Percentiles rank a stretch among this genome's conserved stretches.
These are phyloP conservation scores for Vaccinium vitisidaea DNA, from an alignment of 148 eudicot species.

Conservation along the genomic window DNA sequence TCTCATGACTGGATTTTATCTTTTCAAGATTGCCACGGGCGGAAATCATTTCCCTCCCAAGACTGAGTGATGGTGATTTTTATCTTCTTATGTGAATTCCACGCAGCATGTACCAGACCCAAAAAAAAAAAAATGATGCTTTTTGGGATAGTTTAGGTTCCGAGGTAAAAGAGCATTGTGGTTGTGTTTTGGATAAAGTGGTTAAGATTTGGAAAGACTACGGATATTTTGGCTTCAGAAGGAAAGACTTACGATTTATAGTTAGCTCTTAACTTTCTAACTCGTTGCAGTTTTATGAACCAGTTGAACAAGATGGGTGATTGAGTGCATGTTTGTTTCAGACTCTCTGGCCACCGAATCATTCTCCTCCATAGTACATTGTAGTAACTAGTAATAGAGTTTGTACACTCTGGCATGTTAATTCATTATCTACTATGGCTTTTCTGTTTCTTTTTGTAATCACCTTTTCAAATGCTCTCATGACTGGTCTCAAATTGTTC, in stretches of 20 bases:
- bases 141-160: not conserved
- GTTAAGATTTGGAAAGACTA: not conserved
- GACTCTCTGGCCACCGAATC: not conserved
- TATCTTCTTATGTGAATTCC: not conserved
- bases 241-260: not conserved
- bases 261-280: not conserved
- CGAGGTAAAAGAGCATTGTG: not conserved
- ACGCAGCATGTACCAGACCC: not conserved
- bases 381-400: too few species aligned
- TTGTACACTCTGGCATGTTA: not conserved
- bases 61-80: slow-evolving; percentile 41
- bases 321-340: not conserved
- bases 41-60: slow-evolving; percentile 81
- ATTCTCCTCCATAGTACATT: not conserved
- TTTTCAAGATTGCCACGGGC: slow-evolving; percentile 81
- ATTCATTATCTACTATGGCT: not conserved
- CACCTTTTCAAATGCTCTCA: not conserved
- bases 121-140: not conserved
- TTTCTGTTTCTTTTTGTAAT: not conserved
- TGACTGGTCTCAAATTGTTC: not conserved
- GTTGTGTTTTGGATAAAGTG: not conserved
- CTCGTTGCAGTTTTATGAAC: not conserved
- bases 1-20: slow-evolving; percentile 81
- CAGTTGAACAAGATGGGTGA: not conserved
- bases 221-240: not conserved